Evolutionary conservation across 768 basidiomycete species (phyloP).

Genomic region (Kwoniella dendrophila): DNA sequence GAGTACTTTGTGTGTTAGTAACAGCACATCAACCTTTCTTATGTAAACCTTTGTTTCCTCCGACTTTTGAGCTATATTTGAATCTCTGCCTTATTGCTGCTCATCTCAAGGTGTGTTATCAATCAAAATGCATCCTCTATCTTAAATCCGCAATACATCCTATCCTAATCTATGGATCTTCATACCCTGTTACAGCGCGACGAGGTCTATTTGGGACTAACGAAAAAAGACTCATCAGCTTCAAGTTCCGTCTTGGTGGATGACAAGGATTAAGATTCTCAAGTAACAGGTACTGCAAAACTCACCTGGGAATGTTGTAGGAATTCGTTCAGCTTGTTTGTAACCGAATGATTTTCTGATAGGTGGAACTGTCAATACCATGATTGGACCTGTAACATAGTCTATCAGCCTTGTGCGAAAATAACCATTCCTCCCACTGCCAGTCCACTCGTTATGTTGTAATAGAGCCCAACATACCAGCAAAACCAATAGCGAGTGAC

Average conservation of each 20-base stretch:
- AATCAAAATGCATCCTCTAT: constrained; percentile 1
- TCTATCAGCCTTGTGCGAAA: not conserved
- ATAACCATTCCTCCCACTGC: too few relatives aligned
- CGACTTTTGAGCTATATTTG: too few relatives aligned
- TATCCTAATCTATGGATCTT: constrained; percentile 59
- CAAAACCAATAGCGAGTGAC: constrained; percentile 71
- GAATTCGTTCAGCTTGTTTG: constrained; percentile 66
- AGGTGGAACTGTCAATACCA: constrained; percentile 76
- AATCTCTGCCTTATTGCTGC: too few relatives aligned
- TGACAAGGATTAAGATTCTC: too few relatives aligned
- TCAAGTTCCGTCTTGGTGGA: not conserved
- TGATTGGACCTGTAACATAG: constrained; percentile 64
- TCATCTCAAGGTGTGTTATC: too few relatives aligned
- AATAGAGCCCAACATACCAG: constrained; percentile 39
- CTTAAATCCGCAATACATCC: not conserved
- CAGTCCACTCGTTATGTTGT: too few relatives aligned
- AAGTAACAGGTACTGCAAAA: constrained; percentile 13
- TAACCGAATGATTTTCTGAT: constrained; percentile 76
- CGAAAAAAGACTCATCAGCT: not conserved
- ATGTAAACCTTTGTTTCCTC: too few relatives aligned
- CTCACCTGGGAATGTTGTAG: constrained; percentile 78
- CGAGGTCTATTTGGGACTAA: constrained; percentile 73
- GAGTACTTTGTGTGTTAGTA: too few relatives aligned
- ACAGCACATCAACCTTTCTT: too few relatives aligned
- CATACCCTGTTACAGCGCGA: constrained; percentile 71